These are phyloP conservation scores for Suhomyces taliae DNA, from an alignment of 1,139 yeast species.

Conservation along the genomic window DNA sequence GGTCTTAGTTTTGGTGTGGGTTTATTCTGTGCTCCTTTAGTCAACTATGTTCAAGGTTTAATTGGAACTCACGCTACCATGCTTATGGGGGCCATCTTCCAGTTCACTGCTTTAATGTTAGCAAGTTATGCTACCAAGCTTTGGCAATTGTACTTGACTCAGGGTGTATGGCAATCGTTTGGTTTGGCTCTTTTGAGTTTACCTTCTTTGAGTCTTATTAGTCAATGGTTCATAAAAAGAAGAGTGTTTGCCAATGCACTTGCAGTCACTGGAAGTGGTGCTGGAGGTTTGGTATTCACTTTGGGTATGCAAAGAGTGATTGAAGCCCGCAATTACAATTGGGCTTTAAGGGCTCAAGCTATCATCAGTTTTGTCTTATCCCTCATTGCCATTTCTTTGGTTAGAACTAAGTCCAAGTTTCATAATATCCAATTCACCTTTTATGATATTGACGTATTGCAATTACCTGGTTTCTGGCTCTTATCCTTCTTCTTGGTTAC, in stretches of 20 bases:
- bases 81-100: constrained; percentile 30
- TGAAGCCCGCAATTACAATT: constrained; percentile 52
- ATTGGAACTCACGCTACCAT: constrained; percentile 15
- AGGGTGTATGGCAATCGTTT: constrained; percentile 62
- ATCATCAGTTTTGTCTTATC: constrained; percentile 34
- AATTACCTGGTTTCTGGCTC: constrained; percentile 33
- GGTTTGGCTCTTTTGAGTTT: constrained; percentile 53
- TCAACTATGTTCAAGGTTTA: constrained; percentile 18
- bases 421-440: constrained; percentile 35
- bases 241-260: constrained; percentile 61
- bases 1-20: constrained; percentile 64
- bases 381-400: constrained; percentile 30
- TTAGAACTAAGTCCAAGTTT: constrained; percentile 24
- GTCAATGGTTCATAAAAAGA: constrained; percentile 54
- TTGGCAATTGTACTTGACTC: constrained; percentile 66
- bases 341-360: constrained; percentile 59
- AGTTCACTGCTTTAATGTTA: constrained; percentile 47
- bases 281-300: constrained; percentile 60
- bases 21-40: constrained; percentile 57
- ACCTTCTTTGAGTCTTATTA: constrained; percentile 36
- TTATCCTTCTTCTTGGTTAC: constrained; percentile 33
- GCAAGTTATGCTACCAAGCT: constrained; percentile 63
- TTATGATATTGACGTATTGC: constrained; percentile 30
- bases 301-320: constrained; percentile 50
- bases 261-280: constrained; percentile 60